Base-by-base conservation (phyloP, 768 basidiomycete genomes). In the Amanita muscaria region DNA sequence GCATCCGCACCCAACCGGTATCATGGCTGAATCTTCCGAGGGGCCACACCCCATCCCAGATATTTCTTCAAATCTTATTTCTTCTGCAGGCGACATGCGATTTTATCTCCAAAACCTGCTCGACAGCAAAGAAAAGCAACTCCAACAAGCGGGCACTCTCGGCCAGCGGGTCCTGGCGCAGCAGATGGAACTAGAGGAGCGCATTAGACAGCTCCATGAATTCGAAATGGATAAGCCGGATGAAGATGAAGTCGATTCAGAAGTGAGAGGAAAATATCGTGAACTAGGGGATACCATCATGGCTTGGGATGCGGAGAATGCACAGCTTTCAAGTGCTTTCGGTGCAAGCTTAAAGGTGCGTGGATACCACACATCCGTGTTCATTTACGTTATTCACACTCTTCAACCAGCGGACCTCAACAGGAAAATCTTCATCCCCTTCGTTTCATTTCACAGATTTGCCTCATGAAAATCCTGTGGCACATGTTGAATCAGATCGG, bases 141-240 rank as follows among this genome's bases (percentile, higher is more conserved):
- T 97, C 25, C 82, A 89, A 51, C 85, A 89, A 51, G 89, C 90
- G 4, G 92, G 88, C 29, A 84, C 82, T 44, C 80, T 98, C 59
- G 93, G 94, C 41, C 91, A 96, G 65, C 85, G 88, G 61, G 80
- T 98, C 55, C 80, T 97, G 49, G 77, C 80, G 15, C 94, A 98
- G 69, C 90, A 90, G 64, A 83, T 88, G 66, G 88, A 94, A 59
- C 77, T 97, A 50, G 89, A 96, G 63, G 82, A 84, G 58, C 77
- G 88, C 41, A 88, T 97, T 48, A 72, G 77, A 34, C 83, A 85
- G 57, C 71, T 94, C 42, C 83, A 89, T 54, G 83, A 84, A 27
- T 59, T 77, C 12, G 82, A 81, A 42, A 72, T 65, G 15, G 82
- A 80, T 48, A 80, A 76, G 51, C 68, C 65, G 3, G 81, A 78